These are phyloP conservation scores for Gaeumannomyces tritici DNA, from an alignment of 2,329 filamentous ascomycete genomes.

Conservation along the genomic window DNA sequence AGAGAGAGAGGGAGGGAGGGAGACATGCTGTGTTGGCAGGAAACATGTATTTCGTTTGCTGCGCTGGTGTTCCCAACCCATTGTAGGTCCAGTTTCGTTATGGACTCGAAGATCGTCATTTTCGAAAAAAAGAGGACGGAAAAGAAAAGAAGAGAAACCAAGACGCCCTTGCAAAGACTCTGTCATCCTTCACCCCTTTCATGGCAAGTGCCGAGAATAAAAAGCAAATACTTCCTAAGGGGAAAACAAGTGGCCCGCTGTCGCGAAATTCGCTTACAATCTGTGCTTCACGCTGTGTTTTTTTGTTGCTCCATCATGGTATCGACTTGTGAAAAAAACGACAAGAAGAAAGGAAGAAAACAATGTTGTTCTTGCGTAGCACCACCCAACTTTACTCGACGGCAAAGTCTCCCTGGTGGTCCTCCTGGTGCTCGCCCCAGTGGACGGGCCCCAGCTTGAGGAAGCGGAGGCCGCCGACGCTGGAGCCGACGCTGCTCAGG, in stretches of 20 bases:
- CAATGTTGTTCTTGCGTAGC: background rate
- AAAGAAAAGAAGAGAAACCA: background rate
- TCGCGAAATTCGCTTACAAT: background rate
- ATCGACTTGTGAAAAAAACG: background rate
- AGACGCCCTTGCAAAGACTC: background rate
- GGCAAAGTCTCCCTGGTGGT: conserved; percentile 45
- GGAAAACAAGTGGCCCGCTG: background rate
- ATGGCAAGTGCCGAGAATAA: background rate
- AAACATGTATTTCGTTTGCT: background rate
- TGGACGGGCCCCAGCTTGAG: conserved; percentile 57
- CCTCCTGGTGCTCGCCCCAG: conserved; percentile 50
- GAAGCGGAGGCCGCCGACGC: conserved; percentile 30
- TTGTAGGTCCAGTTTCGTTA: background rate
- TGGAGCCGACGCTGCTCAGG: conserved; percentile 36
- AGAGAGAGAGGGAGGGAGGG: background rate
- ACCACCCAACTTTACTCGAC: conserved; percentile 22
- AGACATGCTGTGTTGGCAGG: background rate
- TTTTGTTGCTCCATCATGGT: background rate
- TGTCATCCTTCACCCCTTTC: background rate
- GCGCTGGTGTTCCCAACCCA: background rate
- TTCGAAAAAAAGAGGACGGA: background rate
- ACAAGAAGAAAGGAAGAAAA: background rate
- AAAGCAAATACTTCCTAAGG: background rate
- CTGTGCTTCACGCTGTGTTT: background rate
- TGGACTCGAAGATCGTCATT: background rate